phyloP scores from a whole-genome alignment of 257 asterid species.

The Penstemon davidsonii region DNA sequence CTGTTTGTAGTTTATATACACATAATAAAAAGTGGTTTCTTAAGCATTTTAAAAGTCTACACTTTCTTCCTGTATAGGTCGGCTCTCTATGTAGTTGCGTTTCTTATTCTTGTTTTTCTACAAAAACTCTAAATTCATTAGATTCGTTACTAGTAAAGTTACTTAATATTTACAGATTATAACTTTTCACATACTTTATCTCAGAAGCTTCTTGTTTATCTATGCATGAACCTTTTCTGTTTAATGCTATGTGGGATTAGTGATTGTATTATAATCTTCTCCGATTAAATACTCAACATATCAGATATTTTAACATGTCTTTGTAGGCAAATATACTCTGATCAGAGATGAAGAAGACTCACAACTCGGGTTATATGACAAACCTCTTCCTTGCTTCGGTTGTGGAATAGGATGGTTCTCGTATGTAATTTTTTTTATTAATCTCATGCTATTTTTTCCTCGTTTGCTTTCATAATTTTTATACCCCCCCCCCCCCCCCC shows the following conservation, averaged over 20 bases:
- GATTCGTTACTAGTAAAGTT: no score
- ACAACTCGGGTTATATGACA: constrained; percentile 75
- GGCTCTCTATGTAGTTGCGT: no score
- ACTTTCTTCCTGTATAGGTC: no score
- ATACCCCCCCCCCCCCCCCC: neutral
- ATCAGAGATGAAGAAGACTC: constrained; percentile 70
- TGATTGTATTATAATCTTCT: neutral
- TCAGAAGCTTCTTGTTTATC: no score
- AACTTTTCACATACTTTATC: neutral
- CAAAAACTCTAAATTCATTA: no score
- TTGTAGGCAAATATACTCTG: constrained; percentile 62
- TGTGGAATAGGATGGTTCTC: constrained; percentile 96
- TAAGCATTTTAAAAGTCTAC: no score
- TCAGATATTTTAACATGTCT: constrained; percentile 9
- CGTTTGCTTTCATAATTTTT: constrained; percentile 12
- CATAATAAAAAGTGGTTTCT: no score
- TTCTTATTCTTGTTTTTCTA: no score
- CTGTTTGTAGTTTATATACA: constrained; percentile 21
- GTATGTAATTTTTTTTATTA: constrained; percentile 39
- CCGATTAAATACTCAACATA: constrained; percentile 15
- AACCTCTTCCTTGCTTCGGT: constrained; percentile 95
- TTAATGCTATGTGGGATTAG: neutral
- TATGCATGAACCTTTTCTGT: neutral
- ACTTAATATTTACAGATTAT: neutral
- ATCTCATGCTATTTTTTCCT: constrained; percentile 17